Evolutionary conservation across 345 rosid genomes (phyloP).

Genomic region (Draba incana): DNA sequence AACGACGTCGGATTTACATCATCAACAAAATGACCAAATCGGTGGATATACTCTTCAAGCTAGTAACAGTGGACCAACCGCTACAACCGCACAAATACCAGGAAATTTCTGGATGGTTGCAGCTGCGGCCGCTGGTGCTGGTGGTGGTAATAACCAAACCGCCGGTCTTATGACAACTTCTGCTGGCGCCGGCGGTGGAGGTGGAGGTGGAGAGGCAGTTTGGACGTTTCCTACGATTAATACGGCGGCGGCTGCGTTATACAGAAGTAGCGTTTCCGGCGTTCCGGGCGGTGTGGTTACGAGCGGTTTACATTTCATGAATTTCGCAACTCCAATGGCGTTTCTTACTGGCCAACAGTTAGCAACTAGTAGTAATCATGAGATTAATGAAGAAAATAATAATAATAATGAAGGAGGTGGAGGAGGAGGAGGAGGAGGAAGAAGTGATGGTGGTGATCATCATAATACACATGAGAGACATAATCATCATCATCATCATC

Average conservation of each 20-base stretch:
- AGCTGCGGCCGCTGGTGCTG: constrained; percentile 44
- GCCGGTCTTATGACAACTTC: constrained; percentile 43
- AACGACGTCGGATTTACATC: constrained; percentile 40
- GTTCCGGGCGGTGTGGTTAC: constrained; percentile 60
- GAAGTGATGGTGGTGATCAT: constrained; percentile 45
- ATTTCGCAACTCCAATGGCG: constrained; percentile 85
- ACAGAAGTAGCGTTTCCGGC: constrained; percentile 67
- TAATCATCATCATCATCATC: constrained; percentile 37
- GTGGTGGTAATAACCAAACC: constrained; percentile 49
- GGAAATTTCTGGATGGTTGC: constrained; percentile 94
- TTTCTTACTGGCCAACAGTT: constrained; percentile 76
- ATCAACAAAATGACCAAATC: constrained; percentile 57
- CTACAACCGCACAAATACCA: constrained; percentile 68
- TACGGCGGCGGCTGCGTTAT: constrained; percentile 57
- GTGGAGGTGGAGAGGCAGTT: constrained; percentile 64
- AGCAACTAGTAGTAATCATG: constrained; percentile 49
- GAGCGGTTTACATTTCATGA: constrained; percentile 94
- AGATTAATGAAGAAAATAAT: constrained; percentile 40
- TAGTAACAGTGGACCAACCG: constrained; percentile 50
- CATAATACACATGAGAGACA: constrained; percentile 33
- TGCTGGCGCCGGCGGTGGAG: too few relatives aligned
- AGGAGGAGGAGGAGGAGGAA: constrained; percentile 44
- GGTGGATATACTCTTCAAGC: constrained; percentile 72
- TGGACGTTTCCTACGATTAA: constrained; percentile 88
- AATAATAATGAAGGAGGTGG: constrained; percentile 29